A percentile compares a stretch with the other conserved stretches of the same genome.
Conservation (phyloP, 1,139 yeast species). For the Diutina mesorugosa region DNA sequence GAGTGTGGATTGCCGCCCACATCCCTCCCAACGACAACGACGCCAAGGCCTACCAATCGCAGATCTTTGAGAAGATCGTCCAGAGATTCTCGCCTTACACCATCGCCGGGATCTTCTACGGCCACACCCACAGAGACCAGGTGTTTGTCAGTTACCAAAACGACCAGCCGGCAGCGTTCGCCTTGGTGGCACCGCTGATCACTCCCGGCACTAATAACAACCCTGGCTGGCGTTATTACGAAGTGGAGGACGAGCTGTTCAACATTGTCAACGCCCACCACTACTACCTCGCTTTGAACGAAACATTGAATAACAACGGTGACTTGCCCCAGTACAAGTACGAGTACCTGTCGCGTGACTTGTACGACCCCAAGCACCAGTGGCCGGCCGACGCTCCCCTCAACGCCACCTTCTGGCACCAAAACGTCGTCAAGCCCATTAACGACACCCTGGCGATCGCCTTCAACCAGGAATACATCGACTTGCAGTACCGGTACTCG, state of each 20-base stretch:
- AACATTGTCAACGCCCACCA: slow-evolving; percentile 48
- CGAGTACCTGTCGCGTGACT: slow-evolving; percentile 42
- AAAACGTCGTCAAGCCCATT: slow-evolving; percentile 20
- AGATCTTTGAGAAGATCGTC: slow-evolving; percentile 41
- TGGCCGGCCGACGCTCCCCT: slow-evolving; percentile 44
- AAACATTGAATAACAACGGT: slow-evolving; percentile 34
- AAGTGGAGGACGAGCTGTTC: slow-evolving; percentile 52
- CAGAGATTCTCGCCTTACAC: slow-evolving; percentile 59
- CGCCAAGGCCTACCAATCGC: slow-evolving; percentile 50
- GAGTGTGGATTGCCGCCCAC: slow-evolving; percentile 65
- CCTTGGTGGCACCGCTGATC: slow-evolving; percentile 56
- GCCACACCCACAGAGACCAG: slow-evolving; percentile 64
- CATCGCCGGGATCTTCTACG: slow-evolving; percentile 57
- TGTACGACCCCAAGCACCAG: slow-evolving; percentile 26
- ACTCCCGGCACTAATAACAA: slow-evolving; percentile 46
- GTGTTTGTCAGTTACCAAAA: slow-evolving; percentile 43
- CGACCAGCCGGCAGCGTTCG: slow-evolving; percentile 36
- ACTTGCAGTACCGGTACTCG: slow-evolving; percentile 37
- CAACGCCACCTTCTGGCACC: slow-evolving; percentile 50
- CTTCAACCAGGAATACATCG: slow-evolving; percentile 34
- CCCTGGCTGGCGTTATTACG: slow-evolving; percentile 65
- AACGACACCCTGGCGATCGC: slow-evolving; percentile 20
- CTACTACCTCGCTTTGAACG: slow-evolving; percentile 40
- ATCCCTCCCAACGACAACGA: slow-evolving; percentile 46
- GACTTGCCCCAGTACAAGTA: slow-evolving; percentile 41